These are phyloP conservation scores for Penicillium sp. DNA, from an alignment of 2,329 filamentous ascomycete genomes.

Conservation along the genomic window DNA sequence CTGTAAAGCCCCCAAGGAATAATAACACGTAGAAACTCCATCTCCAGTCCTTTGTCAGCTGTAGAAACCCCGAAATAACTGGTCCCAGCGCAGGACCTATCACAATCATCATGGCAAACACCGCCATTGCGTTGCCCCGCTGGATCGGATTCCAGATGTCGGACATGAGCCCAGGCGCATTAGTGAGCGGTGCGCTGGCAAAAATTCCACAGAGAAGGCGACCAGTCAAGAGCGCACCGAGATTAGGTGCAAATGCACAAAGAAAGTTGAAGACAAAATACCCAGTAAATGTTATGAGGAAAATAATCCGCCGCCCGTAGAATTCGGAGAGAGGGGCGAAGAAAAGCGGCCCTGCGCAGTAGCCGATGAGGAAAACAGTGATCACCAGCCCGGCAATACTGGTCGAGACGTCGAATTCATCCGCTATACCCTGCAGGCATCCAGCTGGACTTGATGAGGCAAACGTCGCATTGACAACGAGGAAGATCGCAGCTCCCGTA, in stretches of 20 bases:
- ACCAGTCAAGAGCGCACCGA: conserved; percentile 66
- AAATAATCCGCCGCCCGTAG: conserved; percentile 48
- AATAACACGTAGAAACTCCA: conserved; percentile 63
- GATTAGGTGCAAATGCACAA: conserved; percentile 47
- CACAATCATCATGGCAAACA: neutral
- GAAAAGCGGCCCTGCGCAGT: conserved; percentile 63
- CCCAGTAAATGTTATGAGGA: neutral
- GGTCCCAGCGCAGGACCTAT: conserved; percentile 5
- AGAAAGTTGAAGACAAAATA: conserved; percentile 56
- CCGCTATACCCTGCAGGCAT: conserved; percentile 50
- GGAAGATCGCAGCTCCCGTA: neutral
- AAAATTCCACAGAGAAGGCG: conserved; percentile 68
- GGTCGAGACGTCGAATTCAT: conserved; percentile 57
- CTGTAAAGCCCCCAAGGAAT: conserved; percentile 26
- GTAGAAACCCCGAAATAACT: conserved; percentile 65
- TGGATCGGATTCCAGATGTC: neutral
- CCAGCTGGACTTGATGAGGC: conserved; percentile 63
- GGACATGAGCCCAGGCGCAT: conserved; percentile 28
- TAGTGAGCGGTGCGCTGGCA: conserved; percentile 59
- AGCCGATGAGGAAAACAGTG: conserved; percentile 68
- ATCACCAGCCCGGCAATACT: conserved; percentile 66
- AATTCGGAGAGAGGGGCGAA: conserved; percentile 71
- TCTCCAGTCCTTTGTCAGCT: conserved; percentile 59
- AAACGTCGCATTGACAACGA: conserved; percentile 58
- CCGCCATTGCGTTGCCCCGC: conserved; percentile 5